Percentiles rank a stretch among this genome's conserved stretches.
Evolutionary conservation across 106 monocot genomes (phyloP).

Genomic region (Xerophyta viscosa): DNA sequence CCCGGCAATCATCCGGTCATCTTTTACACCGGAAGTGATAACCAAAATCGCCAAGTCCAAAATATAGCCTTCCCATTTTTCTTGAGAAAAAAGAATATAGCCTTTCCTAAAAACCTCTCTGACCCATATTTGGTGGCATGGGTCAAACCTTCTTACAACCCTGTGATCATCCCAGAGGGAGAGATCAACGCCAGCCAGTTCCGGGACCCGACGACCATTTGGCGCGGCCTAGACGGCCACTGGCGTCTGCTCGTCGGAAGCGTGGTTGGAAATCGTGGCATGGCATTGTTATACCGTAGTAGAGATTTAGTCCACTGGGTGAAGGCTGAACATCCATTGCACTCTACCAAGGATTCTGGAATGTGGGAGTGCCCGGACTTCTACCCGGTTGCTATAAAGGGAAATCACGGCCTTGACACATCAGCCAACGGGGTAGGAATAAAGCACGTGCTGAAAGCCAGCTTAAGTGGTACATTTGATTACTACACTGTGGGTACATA

Average conservation of each 20-base stretch:
- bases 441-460: slow-evolving; percentile 70
- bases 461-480: slow-evolving; percentile 53
- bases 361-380: slow-evolving; percentile 95
- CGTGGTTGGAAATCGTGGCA: slow-evolving; percentile 11
- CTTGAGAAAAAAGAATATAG: too few species aligned
- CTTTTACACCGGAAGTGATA: slow-evolving; percentile 77
- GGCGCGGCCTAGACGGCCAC: slow-evolving; percentile 27
- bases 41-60: slow-evolving; percentile 43
- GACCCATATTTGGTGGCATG: slow-evolving; percentile 72
- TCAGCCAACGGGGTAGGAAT: slow-evolving; percentile 2
- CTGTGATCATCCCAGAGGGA: slow-evolving; percentile 30
- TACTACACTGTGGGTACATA: slow-evolving; percentile 75
- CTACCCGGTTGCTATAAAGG: slow-evolving; percentile 38
- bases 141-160: slow-evolving; percentile 81
- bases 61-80: slow-evolving; percentile 80
- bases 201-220: slow-evolving; percentile 81
- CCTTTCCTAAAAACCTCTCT: slow-evolving; percentile 60
- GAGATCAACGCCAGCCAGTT: slow-evolving; percentile 43
- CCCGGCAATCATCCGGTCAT: slow-evolving; percentile 52
- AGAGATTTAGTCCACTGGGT: slow-evolving; percentile 55
- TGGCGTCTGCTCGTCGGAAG: slow-evolving; percentile 53
- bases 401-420: slow-evolving; percentile 24
- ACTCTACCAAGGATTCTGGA: slow-evolving; percentile 33
- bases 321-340: slow-evolving; percentile 35
- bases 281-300: slow-evolving; percentile 47